Percentiles rank a stretch among this genome's conserved stretches.
These are phyloP conservation scores for Vinca minor DNA, from an alignment of 257 asterid genomes.

Conservation along the genomic window DNA sequence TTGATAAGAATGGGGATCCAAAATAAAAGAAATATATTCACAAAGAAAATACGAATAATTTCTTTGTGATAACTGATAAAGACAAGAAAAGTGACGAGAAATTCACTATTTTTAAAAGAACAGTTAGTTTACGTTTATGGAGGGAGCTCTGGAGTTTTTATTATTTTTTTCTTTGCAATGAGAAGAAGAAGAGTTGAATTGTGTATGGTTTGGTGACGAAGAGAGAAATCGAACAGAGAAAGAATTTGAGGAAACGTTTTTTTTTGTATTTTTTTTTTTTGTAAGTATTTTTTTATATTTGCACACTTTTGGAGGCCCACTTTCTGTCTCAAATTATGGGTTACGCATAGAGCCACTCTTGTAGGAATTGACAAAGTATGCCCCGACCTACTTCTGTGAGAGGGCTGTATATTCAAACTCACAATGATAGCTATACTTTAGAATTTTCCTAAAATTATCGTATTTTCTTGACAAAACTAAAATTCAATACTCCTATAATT, in stretches of 20 bases:
- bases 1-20: constrained; percentile 46
- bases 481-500: no score
- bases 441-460: no score
- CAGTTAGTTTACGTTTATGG: constrained; percentile 2
- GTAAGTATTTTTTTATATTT: no score
- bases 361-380: no score
- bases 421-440: no score
- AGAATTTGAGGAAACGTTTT: not conserved
- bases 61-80: constrained; percentile 9
- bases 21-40: constrained; percentile 11
- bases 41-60: constrained; percentile 14
- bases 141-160: constrained; percentile 17
- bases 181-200: constrained; percentile 3
- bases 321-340: no score
- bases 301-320: constrained; percentile 13
- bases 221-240: no score
- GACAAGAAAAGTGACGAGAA: not conserved
- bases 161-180: not conserved
- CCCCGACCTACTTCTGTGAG: no score
- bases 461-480: no score
- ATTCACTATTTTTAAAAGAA: not conserved
- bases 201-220: constrained; percentile 11
- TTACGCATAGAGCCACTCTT: no score
- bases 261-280: no score
- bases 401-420: no score